phyloP scores from a whole-genome alignment of 805 yeast species.

The Kuraishia cidri region DNA sequence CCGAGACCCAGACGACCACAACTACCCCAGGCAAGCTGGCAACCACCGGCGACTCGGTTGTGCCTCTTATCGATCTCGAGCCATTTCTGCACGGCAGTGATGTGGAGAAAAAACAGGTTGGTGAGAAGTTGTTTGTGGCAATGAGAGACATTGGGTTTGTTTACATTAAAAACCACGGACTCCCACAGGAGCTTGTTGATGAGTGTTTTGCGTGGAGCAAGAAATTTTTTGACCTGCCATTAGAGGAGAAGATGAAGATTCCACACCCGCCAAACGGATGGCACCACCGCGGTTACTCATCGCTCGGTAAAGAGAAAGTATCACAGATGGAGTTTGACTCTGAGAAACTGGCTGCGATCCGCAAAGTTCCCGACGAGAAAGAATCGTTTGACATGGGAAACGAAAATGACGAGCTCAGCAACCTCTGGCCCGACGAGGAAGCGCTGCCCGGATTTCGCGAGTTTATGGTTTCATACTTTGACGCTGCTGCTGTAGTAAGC shows the following conservation, averaged over 20 bases:
- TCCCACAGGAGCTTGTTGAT: constrained; percentile 14
- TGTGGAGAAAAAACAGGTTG: constrained; percentile 13
- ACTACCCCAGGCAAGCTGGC: too few relatives aligned
- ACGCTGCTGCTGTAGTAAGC: constrained; percentile 7
- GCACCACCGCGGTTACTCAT: constrained; percentile 18
- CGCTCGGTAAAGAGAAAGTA: constrained; percentile 16
- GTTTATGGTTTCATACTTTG: constrained; percentile 10
- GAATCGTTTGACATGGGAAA: constrained; percentile 18
- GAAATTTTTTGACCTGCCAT: constrained; percentile 10
- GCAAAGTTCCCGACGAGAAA: constrained; percentile 15
- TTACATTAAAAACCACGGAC: constrained; percentile 18
- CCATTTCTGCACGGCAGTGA: constrained; percentile 14
- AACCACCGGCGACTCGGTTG: too few relatives aligned
- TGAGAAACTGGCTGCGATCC: constrained; percentile 8
- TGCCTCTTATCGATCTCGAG: constrained; percentile 19
- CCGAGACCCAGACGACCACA: too few relatives aligned
- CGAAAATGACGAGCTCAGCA: constrained; percentile 7
- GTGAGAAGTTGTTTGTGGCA: constrained; percentile 14
- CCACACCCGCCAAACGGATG: constrained; percentile 15
- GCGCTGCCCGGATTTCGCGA: constrained; percentile 15
- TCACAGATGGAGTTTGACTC: constrained; percentile 15
- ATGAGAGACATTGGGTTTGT: constrained; percentile 18
- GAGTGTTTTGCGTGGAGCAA: constrained; percentile 11
- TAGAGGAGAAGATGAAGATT: constrained; percentile 10
- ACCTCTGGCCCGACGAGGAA: constrained; percentile 16